Percentiles rank a stretch among this genome's conserved stretches.
phyloP scores from a whole-genome alignment of 2,329 filamentous ascomycete species.

The Didymellaceae sp. region DNA sequence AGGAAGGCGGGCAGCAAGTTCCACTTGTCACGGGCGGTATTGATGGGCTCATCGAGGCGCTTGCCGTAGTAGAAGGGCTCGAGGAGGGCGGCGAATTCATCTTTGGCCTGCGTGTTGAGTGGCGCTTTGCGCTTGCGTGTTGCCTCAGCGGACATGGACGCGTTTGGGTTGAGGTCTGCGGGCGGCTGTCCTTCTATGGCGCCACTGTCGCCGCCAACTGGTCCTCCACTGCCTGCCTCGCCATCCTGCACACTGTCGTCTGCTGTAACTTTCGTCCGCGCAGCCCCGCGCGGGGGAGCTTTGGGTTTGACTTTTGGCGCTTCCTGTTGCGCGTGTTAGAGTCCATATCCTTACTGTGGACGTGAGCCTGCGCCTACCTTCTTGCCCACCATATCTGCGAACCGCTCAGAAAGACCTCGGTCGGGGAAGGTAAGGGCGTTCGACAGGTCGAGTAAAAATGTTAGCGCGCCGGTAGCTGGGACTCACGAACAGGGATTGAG shows the following conservation, averaged over 20 bases:
- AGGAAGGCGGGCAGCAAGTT: slow-evolving; percentile 96
- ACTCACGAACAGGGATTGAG: slow-evolving; percentile 31
- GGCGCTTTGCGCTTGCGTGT: slow-evolving; percentile 39
- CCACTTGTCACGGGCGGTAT: slow-evolving; percentile 87
- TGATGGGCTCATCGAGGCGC: slow-evolving; percentile 70
- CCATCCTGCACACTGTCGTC: slow-evolving; percentile 19
- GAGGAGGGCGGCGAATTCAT: slow-evolving; percentile 67
- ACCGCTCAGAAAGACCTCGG: slow-evolving; percentile 17
- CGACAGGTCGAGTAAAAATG: slow-evolving; percentile 31
- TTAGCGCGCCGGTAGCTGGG: slow-evolving; percentile 33
- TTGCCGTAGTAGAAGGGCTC: slow-evolving; percentile 75
- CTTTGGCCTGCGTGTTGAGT: slow-evolving; percentile 43
- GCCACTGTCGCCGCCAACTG: slow-evolving; percentile 4
- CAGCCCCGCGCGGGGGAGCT: slow-evolving; percentile 43
- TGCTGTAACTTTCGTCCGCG: slow-evolving; percentile 30
- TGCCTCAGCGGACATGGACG: slow-evolving; percentile 32
- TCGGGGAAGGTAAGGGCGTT: slow-evolving; percentile 20
- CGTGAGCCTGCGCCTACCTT: slow-evolving; percentile 24
- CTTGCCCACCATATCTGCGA: slow-evolving; percentile 42
- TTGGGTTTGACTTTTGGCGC: slow-evolving; percentile 33
- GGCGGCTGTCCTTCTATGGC: slow-evolving; percentile 13
- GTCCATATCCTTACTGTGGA: neutral
- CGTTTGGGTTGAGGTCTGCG: slow-evolving; percentile 25
- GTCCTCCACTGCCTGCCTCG: slow-evolving; percentile 7
- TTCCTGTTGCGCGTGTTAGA: slow-evolving; percentile 33